phyloP scores from a whole-genome alignment of 768 basidiomycete genomes.

The Candolleomyces eurysporus region DNA sequence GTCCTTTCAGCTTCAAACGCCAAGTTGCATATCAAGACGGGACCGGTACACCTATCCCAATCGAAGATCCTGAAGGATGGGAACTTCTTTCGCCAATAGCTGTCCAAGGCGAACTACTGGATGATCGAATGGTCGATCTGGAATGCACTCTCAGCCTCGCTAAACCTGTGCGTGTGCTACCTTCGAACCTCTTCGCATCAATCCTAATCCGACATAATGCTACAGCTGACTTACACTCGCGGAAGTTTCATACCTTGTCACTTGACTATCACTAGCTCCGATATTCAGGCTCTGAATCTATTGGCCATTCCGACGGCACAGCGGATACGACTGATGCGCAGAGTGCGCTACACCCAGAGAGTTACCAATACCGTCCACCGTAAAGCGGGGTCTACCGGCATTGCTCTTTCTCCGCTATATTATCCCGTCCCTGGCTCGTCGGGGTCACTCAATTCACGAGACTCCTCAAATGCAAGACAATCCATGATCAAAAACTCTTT shows the following conservation, averaged over 20 bases:
- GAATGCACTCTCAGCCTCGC: constrained; percentile 8
- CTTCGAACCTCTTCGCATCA: neutral
- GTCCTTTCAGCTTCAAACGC: constrained; percentile 18
- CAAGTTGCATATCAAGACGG: constrained; percentile 13
- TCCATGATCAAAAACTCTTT: neutral
- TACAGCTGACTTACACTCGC: neutral
- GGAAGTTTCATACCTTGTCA: neutral
- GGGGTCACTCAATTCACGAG: neutral
- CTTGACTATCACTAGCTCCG: neutral
- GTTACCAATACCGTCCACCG: neutral
- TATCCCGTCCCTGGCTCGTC: no score
- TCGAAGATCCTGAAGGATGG: constrained; percentile 27
- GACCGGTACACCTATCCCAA: constrained; percentile 20
- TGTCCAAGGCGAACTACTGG: constrained; percentile 11
- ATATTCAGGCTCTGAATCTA: neutral
- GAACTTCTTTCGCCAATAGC: constrained; percentile 11
- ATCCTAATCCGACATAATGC: neutral
- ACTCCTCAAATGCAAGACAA: neutral
- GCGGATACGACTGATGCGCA: neutral
- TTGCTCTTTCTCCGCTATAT: no score
- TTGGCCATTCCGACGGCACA: neutral
- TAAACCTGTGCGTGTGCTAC: neutral
- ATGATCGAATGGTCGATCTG: constrained; percentile 17
- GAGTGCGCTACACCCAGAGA: neutral
- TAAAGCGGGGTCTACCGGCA: neutral